Evolutionary conservation across 2,329 filamentous ascomycete genomes (phyloP).

Genomic region (Diaporthe sp.): DNA sequence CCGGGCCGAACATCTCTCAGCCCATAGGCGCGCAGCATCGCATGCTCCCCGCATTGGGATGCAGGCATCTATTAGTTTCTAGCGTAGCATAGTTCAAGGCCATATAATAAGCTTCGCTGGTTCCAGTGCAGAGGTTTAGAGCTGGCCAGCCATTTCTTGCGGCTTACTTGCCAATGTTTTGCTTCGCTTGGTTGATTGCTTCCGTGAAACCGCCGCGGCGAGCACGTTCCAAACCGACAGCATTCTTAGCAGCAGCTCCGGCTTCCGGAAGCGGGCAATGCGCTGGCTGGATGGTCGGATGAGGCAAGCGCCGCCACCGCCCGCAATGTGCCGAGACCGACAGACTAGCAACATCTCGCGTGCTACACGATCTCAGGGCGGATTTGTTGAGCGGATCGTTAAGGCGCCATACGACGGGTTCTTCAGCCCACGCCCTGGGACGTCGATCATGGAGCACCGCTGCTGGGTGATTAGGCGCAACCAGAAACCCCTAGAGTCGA

Average conservation of each 20-base stretch:
- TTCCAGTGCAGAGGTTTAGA: neutral
- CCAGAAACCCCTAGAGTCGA: slow-evolving; percentile 18
- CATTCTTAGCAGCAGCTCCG: slow-evolving; percentile 18
- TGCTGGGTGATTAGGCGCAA: slow-evolving; percentile 6
- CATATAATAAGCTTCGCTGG: slow-evolving; percentile 28
- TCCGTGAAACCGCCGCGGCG: slow-evolving; percentile 18
- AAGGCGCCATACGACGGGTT: neutral
- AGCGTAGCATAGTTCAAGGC: slow-evolving; percentile 15
- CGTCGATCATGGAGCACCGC: slow-evolving; percentile 22
- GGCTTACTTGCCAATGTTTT: neutral
- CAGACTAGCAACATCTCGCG: slow-evolving; percentile 18
- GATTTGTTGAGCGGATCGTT: slow-evolving; percentile 8
- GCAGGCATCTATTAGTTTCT: slow-evolving; percentile 4
- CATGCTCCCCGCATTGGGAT: slow-evolving; percentile 24
- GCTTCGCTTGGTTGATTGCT: slow-evolving; percentile 4
- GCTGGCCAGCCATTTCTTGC: neutral
- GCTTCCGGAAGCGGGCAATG: slow-evolving; percentile 21
- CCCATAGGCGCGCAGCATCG: slow-evolving; percentile 19
- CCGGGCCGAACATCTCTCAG: slow-evolving; percentile 14
- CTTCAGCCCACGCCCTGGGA: slow-evolving; percentile 10
- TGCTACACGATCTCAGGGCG: slow-evolving; percentile 9
- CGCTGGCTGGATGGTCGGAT: slow-evolving; percentile 14
- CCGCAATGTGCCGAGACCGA: slow-evolving; percentile 1
- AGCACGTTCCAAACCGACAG: slow-evolving; percentile 20
- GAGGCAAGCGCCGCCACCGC: slow-evolving; percentile 13